Evolutionary conservation across 2,329 filamentous ascomycete species (phyloP), one percentile per base, ranked within the genome.

Genomic region (Gaeumannomyces sp.): DNA sequence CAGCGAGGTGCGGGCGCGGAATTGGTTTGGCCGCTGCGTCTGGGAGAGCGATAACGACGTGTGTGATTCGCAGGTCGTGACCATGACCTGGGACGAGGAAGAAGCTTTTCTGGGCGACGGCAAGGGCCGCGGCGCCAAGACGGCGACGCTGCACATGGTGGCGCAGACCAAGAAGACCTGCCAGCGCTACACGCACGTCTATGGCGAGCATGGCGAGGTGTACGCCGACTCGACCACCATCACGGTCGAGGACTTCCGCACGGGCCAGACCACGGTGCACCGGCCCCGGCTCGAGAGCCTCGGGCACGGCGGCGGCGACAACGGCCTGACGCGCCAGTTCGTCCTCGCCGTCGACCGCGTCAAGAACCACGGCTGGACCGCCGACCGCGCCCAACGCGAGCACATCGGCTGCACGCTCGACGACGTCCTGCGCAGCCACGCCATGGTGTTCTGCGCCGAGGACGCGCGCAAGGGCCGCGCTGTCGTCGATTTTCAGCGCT

Each of bases 1-100:
- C 64, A 72, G 76, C 1, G 77, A 80, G n/a, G 73, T 83, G 1
- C 79, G 80, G 3, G 77, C 78, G 6, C 78, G 82, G 13, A 89
- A 89, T 68, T 90, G 93, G 92, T 98, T 93, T 72, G 95, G 95
- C 0, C 87, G 94, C n/a, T 99, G 95, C 73, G 95, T 98, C 1
- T 98, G 89, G 77, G 95, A 97, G 74, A 82, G 89, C 5, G 93
- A 96, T 77, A 99, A 98, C 76, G 88, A 96, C 72, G 95, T 98
- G 58, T 92, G 89, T 71, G 95, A 99, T 74, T 92, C 98, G 72
- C 94, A 98, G 75, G 84, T 89, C 31, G 95, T 98, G 27, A 94
- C 90, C 0, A 86, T 98, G 63, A 87, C 85, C 4, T 98, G 94
- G 93, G 89, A 93, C 16, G 91, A 96, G 59, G 88, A 91, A 66